phyloP scores from a whole-genome alignment of 164 flowering plant genomes.

The Cinnamomum micranthum region DNA sequence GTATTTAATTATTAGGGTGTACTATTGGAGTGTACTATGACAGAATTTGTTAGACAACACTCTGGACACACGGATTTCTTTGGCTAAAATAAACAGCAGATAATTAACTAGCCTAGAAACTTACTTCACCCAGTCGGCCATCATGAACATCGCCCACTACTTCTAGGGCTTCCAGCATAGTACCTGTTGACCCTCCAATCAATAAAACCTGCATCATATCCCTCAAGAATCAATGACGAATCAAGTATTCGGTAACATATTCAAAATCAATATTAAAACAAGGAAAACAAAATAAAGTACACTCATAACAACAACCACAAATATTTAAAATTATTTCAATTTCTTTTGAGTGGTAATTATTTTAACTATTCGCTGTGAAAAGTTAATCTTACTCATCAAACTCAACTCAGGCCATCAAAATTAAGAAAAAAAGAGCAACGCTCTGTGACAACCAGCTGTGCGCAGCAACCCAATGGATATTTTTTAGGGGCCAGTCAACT shows the following conservation, averaged over 20 bases:
- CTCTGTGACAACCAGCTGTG: too few species aligned
- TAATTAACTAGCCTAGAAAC: conserved; percentile 17
- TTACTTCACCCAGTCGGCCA: conserved; percentile 52
- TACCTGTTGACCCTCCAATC: conserved; percentile 98
- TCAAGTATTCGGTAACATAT: background rate
- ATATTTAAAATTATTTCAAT: too few species aligned
- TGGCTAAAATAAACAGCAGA: background rate
- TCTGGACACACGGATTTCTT: background rate
- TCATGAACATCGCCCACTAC: conserved; percentile 87
- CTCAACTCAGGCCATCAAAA: too few species aligned
- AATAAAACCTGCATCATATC: conserved; percentile 63
- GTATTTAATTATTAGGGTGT: too few species aligned
- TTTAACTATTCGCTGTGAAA: too few species aligned
- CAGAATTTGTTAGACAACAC: background rate
- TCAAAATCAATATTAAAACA: background rate
- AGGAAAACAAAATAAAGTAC: background rate
- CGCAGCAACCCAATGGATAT: too few species aligned
- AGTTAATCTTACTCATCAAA: too few species aligned
- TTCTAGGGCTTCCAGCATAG: conserved; percentile 92
- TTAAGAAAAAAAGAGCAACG: too few species aligned
- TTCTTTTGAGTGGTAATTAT: too few species aligned
- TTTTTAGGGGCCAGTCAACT: too few species aligned
- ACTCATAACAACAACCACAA: too few species aligned
- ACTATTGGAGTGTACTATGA: background rate
- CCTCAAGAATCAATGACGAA: conserved; percentile 5